phyloP scores from a whole-genome alignment of 306 rosid species.

The Boehmeria nivea region DNA sequence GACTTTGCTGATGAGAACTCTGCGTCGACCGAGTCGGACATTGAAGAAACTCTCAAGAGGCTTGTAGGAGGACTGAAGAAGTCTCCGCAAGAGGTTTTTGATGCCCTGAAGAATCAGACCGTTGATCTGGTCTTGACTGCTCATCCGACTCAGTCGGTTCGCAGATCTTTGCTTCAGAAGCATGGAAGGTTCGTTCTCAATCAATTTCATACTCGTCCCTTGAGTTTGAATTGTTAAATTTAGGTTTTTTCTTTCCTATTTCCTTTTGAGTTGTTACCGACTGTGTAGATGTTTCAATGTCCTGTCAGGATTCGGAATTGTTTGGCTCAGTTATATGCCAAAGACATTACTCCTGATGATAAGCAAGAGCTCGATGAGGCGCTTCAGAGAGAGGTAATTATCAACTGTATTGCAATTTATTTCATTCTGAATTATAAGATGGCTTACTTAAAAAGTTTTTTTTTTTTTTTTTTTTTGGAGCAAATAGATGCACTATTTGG shows the following conservation, averaged over 20 bases:
- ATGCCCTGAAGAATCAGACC: constrained; percentile 94
- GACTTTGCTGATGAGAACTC: constrained; percentile 75
- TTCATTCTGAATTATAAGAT: background rate
- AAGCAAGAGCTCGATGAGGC: constrained; percentile 98
- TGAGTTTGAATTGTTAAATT: no score
- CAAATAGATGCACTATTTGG: no score
- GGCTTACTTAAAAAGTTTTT: background rate
- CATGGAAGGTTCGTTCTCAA: constrained; percentile 83
- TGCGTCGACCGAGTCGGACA: constrained; percentile 94
- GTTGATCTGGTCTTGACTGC: constrained; percentile 95
- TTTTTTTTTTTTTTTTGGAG: background rate
- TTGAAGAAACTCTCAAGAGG: constrained; percentile 92
- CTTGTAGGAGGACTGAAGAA: constrained; percentile 68
- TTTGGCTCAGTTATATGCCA: constrained; percentile 72
- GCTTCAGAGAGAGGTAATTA: constrained; percentile 83
- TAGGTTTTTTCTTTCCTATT: background rate
- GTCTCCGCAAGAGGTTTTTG: constrained; percentile 92
- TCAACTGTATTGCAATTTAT: constrained; percentile 17
- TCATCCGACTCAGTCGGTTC: constrained; percentile 96
- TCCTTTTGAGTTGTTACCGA: background rate
- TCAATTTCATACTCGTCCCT: constrained; percentile 2
- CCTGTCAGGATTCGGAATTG: constrained; percentile 66
- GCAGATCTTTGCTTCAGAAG: constrained; percentile 97
- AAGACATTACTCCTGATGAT: constrained; percentile 97
- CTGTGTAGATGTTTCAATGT: background rate